phyloP scores from a whole-genome alignment of 805 yeast genomes.

The Candida vaughaniae region DNA sequence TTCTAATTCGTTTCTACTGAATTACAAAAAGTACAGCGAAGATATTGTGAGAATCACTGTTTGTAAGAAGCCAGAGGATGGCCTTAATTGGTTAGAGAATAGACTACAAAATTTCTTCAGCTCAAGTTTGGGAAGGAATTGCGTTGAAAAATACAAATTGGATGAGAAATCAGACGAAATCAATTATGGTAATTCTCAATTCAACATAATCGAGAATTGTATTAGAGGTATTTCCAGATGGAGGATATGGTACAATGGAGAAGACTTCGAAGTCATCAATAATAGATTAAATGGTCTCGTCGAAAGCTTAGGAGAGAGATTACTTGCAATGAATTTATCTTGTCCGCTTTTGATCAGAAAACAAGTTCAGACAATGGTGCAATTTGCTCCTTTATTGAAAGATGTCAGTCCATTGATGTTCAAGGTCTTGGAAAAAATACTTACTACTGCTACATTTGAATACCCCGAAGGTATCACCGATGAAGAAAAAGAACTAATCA shows the following conservation, averaged over 20 bases:
- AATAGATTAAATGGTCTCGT: slow-evolving; percentile 52
- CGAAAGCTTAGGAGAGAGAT: slow-evolving; percentile 69
- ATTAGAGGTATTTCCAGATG: slow-evolving; percentile 92
- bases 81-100: slow-evolving; percentile 77
- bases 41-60: slow-evolving; percentile 87
- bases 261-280: slow-evolving; percentile 52
- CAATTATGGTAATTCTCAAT: slow-evolving; percentile 75
- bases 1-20: slow-evolving; percentile 67
- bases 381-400: slow-evolving; percentile 86
- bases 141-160: slow-evolving; percentile 54
- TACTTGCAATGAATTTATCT: slow-evolving; percentile 70
- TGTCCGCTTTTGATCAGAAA: slow-evolving; percentile 82
- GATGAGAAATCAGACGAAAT: slow-evolving; percentile 65
- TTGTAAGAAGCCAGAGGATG: slow-evolving; percentile 80
- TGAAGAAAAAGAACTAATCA: slow-evolving; percentile 73
- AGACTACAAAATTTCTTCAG: slow-evolving; percentile 72
- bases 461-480: slow-evolving; percentile 67
- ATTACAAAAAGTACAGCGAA: slow-evolving; percentile 80
- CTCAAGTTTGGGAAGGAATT: slow-evolving; percentile 63
- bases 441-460: slow-evolving; percentile 81
- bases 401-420: slow-evolving; percentile 75
- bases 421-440: slow-evolving; percentile 76
- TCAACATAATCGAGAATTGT: slow-evolving; percentile 84
- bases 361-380: slow-evolving; percentile 88
- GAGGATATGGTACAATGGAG: slow-evolving; percentile 83